Conservation (phyloP, 2,329 filamentous ascomycete genomes). For the Pseudocercospora pini-densiflorae region DNA sequence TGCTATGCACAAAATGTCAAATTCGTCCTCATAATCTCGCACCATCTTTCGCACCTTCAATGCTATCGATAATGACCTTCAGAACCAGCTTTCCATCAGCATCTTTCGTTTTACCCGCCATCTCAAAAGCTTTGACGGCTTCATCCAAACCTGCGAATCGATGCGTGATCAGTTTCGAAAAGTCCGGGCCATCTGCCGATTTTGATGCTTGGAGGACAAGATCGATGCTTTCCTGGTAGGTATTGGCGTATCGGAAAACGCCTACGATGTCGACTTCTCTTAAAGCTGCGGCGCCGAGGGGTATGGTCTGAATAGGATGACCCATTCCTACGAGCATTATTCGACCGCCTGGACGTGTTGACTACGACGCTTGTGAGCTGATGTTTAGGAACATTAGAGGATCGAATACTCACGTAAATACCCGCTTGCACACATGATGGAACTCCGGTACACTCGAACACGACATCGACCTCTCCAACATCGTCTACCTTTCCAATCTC, state of each 20-base stretch:
- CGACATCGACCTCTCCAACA: constrained; percentile 65
- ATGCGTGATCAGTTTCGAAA: constrained; percentile 76
- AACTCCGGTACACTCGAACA: constrained; percentile 79
- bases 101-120: constrained; percentile 71
- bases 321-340: constrained; percentile 82
- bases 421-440: constrained; percentile 74
- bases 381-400: neutral
- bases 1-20: constrained; percentile 1
- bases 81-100: constrained; percentile 70
- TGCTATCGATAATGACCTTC: constrained; percentile 66
- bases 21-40: constrained; percentile 8
- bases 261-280: constrained; percentile 79
- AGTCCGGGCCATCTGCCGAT: constrained; percentile 59
- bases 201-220: constrained; percentile 54
- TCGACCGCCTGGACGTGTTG: constrained; percentile 70
- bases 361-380: constrained; percentile 33
- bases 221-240: constrained; percentile 72
- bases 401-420: constrained; percentile 60
- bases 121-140: constrained; percentile 68
- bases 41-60: constrained; percentile 15
- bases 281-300: constrained; percentile 72
- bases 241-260: constrained; percentile 78
- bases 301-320: constrained; percentile 74
- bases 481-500: constrained; percentile 46
- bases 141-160: constrained; percentile 67